Base-by-base conservation (phyloP, 208 protist genomes). In the Balamuthia mandrillaris region DNA sequence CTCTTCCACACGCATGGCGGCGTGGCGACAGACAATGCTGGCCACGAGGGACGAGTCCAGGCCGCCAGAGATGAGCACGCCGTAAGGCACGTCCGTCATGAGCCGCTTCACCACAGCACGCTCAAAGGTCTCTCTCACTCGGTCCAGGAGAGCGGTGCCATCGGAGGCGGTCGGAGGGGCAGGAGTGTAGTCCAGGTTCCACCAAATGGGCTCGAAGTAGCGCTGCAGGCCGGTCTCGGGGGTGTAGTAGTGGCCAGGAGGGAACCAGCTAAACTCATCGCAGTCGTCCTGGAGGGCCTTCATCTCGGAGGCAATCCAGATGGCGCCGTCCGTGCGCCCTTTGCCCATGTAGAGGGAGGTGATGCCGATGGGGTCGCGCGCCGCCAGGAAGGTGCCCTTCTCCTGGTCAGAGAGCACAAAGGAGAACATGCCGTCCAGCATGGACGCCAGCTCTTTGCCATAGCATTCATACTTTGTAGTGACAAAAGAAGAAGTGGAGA, bases 321-420 rank as follows among this genome's bases (percentile, higher is more conserved):
- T 75, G 1, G 87, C 78, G 6, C 95, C 94, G 66, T 96, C 95
- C 47, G 81, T 87, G 54, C 87, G 86, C 65, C 82, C 92, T n/a
- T n/a, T n/a, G 27, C 81, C 81, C 75, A 88, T 72, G 78, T 91
- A 91, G 18, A 91, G 66, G 27, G 74, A 60, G 16, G 91, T 85
- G 44, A 96, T 92, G 86, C 95, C 95, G 42, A 96, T 91, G 54
- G 94, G 94, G 85, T 96, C 95, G 42, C 93, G 89, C 9, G 92
- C 94, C 52, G 92, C 91, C 27, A 95, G 61, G 65, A 89, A 94
- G 18, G 49, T 68, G 24, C 90, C 85, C 44, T 61, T 90, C 47
- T 84, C 85, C 35, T n/a, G 33, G 77, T 95, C 91, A 41, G 85
- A 90, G 0, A 95, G 70, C n/a, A 94, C 91, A 85, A 95, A 95